A percentile compares a stretch with the other conserved stretches of the same genome.
These are phyloP conservation scores for Suhomyces bribrorum DNA, from an alignment of 1,139 yeast species.

Conservation along the genomic window DNA sequence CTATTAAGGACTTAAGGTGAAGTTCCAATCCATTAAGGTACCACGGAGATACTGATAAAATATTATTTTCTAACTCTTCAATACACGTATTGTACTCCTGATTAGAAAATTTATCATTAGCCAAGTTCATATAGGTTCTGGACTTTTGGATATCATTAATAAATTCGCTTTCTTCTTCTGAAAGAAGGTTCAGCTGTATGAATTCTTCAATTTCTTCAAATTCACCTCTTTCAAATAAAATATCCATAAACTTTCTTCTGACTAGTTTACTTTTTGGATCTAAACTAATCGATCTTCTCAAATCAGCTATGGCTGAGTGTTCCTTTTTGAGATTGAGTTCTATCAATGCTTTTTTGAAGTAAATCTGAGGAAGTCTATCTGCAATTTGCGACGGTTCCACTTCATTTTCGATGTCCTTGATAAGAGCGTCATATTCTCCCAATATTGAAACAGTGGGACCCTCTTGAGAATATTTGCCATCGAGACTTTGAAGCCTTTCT, in stretches of 20 bases:
- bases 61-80: slow-evolving; percentile 22
- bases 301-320: slow-evolving; percentile 47
- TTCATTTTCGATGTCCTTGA: slow-evolving; percentile 16
- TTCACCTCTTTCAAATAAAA: slow-evolving; percentile 50
- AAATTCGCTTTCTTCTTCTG: slow-evolving; percentile 17
- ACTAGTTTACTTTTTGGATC: slow-evolving; percentile 47
- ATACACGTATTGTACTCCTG: slow-evolving; percentile 24
- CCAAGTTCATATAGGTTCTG: slow-evolving; percentile 20
- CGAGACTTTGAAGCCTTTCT: slow-evolving; percentile 10
- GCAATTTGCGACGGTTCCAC: slow-evolving; percentile 2
- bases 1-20: slow-evolving; percentile 21
- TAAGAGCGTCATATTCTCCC: slow-evolving; percentile 24
- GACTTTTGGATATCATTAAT: slow-evolving; percentile 20
- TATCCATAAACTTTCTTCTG: slow-evolving; percentile 40
- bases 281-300: slow-evolving; percentile 41
- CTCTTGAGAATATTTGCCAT: slow-evolving; percentile 16
- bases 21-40: slow-evolving; percentile 23
- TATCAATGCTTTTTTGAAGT: slow-evolving; percentile 56
- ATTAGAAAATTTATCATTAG: slow-evolving; percentile 16
- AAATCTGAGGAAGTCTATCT: slow-evolving; percentile 35
- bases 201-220: slow-evolving; percentile 20
- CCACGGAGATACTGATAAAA: slow-evolving; percentile 27
- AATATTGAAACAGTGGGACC: slow-evolving; percentile 33
- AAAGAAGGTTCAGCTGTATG: slow-evolving; percentile 2
- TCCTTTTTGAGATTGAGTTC: slow-evolving; percentile 53